These are phyloP conservation scores for Stropharia rugosoannulata DNA, from an alignment of 768 basidiomycete genomes.

Conservation along the genomic window DNA sequence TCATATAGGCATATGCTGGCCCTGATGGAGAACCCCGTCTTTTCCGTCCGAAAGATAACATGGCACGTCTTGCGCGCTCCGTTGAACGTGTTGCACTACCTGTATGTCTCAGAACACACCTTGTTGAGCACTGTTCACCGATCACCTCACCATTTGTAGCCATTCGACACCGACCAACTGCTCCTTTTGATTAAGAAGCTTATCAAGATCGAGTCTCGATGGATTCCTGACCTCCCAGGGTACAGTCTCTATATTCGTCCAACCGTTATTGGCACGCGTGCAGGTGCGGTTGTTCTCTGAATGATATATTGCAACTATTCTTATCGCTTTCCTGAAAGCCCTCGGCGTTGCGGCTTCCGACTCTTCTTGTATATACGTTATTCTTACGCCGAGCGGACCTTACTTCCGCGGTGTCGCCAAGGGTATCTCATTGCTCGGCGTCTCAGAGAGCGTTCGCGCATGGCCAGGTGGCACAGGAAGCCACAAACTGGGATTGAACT, in stretches of 20 bases:
- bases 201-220: slow-evolving; percentile 68
- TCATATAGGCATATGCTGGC: slow-evolving; percentile 59
- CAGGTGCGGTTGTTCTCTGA: slow-evolving; percentile 42
- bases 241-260: slow-evolving; percentile 89
- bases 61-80: slow-evolving; percentile 75
- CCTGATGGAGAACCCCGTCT: slow-evolving; percentile 72
- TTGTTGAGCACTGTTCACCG: not conserved
- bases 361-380: slow-evolving; percentile 73
- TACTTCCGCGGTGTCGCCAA: slow-evolving; percentile 75
- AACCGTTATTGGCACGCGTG: slow-evolving; percentile 61
- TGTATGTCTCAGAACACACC: slow-evolving; percentile 31
- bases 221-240: slow-evolving; percentile 77
- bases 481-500: slow-evolving; percentile 75
- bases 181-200: slow-evolving; percentile 75
- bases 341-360: slow-evolving; percentile 71
- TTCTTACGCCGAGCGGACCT: slow-evolving; percentile 71
- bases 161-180: slow-evolving; percentile 70
- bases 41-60: slow-evolving; percentile 85
- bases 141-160: slow-evolving; percentile 31
- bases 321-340: slow-evolving; percentile 19
- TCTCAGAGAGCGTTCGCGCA: slow-evolving; percentile 38
- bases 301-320: slow-evolving; percentile 34
- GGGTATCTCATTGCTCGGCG: slow-evolving; percentile 39
- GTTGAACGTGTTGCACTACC: slow-evolving; percentile 74
- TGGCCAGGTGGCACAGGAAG: slow-evolving; percentile 74